Evolutionary conservation across 1,284 basidiomycete species (phyloP).

Genomic region (Microbotryomycetes sp.): DNA sequence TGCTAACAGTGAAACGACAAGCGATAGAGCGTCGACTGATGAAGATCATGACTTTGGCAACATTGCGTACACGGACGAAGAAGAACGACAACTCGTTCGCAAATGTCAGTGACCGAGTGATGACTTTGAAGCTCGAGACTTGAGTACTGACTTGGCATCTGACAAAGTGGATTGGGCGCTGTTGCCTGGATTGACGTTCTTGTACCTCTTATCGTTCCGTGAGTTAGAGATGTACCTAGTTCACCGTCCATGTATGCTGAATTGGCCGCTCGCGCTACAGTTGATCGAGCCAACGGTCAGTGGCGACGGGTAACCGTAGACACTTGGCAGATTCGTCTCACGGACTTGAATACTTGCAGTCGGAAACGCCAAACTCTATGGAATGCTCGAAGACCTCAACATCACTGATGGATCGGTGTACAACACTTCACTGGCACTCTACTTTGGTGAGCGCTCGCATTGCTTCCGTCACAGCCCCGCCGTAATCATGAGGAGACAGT

Average conservation of each 20-base stretch:
- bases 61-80: slow-evolving; percentile 8
- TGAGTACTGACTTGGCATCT: background rate
- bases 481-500: too few species aligned
- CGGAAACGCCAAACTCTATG: slow-evolving; percentile 21
- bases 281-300: slow-evolving; percentile 16
- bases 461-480: background rate
- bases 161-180: slow-evolving; percentile 16
- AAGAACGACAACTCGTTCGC: slow-evolving; percentile 10
- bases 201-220: slow-evolving; percentile 21
- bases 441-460: slow-evolving; percentile 2
- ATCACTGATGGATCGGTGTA: slow-evolving; percentile 6
- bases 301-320: background rate
- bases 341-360: background rate
- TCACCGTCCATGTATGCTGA: too few species aligned
- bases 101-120: slow-evolving; percentile 1
- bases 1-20: too few species aligned
- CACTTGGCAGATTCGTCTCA: too few species aligned
- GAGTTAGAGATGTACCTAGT: slow-evolving; percentile 7
- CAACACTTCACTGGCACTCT: slow-evolving; percentile 21
- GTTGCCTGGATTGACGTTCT: slow-evolving; percentile 23
- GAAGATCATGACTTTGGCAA: background rate
- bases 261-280: too few species aligned
- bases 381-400: slow-evolving; percentile 21
- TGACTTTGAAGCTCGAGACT: background rate
- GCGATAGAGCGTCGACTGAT: too few species aligned